Evolutionary conservation across 208 protist genomes (phyloP).

Genomic region (Trypanosoma caninum): DNA sequence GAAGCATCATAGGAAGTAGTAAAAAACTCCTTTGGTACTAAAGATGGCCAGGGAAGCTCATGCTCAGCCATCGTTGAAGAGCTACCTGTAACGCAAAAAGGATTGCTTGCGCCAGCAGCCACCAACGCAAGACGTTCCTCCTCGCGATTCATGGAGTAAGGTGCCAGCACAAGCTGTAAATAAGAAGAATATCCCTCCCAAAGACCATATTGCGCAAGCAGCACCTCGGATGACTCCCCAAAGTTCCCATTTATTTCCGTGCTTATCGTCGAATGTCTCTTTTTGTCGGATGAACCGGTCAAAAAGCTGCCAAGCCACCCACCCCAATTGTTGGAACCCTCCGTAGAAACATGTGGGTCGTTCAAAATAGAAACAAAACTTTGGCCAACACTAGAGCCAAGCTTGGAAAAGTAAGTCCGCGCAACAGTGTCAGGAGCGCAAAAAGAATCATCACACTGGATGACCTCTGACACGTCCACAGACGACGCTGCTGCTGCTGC

Average conservation of each 20-base stretch:
- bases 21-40: constrained; percentile 64
- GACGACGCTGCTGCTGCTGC: constrained; percentile 15
- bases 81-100: neutral
- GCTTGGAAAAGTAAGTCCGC: constrained; percentile 59
- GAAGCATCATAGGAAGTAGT: constrained; percentile 6
- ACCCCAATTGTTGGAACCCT: constrained; percentile 33
- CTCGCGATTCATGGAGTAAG: constrained; percentile 66
- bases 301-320: constrained; percentile 68
- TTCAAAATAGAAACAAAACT: constrained; percentile 90
- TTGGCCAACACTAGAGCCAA: constrained; percentile 78
- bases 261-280: constrained; percentile 11
- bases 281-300: constrained; percentile 67
- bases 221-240: constrained; percentile 22
- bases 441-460: constrained; percentile 34
- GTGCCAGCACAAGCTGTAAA: constrained; percentile 49
- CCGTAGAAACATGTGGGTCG: constrained; percentile 43
- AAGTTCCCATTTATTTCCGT: neutral
- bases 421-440: constrained; percentile 61
- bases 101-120: neutral
- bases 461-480: neutral
- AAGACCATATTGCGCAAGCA: constrained; percentile 45
- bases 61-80: constrained; percentile 4
- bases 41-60: constrained; percentile 53
- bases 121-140: constrained; percentile 25
- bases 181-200: constrained; percentile 61